Evolutionary conservation across 2,329 filamentous ascomycete genomes (phyloP), one percentile per base, ranked within the genome.

Genomic region (Trichoderma sp.): DNA sequence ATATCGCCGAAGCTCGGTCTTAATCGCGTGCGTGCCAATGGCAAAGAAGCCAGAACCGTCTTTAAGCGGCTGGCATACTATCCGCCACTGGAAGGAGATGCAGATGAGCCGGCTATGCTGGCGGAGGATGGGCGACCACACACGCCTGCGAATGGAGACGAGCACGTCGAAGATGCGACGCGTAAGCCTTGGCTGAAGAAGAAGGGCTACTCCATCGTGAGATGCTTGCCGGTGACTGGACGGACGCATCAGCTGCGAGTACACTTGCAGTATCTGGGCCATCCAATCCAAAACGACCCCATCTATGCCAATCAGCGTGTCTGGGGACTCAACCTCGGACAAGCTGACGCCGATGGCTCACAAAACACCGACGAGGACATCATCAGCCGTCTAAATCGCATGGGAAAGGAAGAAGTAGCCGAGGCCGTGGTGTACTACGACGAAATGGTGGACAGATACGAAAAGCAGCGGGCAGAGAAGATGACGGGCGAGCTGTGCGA

Each of bases 301-400:
- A 98, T 99, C 76, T 99, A 99, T 81, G 94, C 93, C 77, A 99
- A 99, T 79, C 91, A 93, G 79, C 90, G 91, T 71, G 96, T 99
- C 12, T 99, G 97, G 86, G 96, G 96, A 0, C 85, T 91, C 1
- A 87, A 91, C 11, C 88, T 99, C 0, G 96, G 93, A 18, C 88
- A 82, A 69, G 84, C 87, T 70, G 89, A 91, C 73, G 83, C 86
- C 15, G 91, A 95, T 64, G 90, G 88, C 3, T 86, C 86, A 24
- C 87, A 88, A 30, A 91, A 94, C 71, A 90, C 91, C 56, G 96
- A 99, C 80, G 93, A 96, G 73, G 94, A 97, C 79, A 92, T 99
- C 76, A 95, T 99, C 80, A 91, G 90, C 24, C 89, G 94, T 1
- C 87, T 99, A 4, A 90, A 91, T 36, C 89, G 91, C 36, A 98